Evolutionary conservation across 495 filamentous ascomycete species (phyloP).

Genomic region (Neurospora sp.): DNA sequence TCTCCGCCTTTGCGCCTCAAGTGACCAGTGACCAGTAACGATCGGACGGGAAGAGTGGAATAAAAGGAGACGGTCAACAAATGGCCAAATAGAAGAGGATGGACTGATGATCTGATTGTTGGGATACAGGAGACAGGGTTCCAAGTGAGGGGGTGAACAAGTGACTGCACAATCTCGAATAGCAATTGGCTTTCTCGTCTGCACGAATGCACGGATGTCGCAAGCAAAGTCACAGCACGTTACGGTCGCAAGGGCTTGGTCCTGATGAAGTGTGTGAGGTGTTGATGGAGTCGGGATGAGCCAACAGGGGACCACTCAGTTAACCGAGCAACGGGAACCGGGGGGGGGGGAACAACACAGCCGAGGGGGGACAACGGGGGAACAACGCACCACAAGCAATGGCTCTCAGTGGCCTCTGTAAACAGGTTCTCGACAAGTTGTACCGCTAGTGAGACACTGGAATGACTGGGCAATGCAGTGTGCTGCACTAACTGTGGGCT

Average conservation of each 20-base stretch:
- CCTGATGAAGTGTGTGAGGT: neutral
- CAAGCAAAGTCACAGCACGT: neutral
- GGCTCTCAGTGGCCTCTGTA: neutral
- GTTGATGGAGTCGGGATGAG: slow-evolving; percentile 3
- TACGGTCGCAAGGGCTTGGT: neutral
- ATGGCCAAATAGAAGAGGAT: neutral
- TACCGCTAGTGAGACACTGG: neutral
- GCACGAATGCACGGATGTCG: neutral
- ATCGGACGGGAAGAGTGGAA: neutral
- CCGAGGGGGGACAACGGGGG: neutral
- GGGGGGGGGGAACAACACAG: no score
- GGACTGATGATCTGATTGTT: neutral
- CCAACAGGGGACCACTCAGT: neutral
- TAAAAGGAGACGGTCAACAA: neutral
- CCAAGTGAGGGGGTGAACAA: neutral
- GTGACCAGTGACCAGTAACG: neutral
- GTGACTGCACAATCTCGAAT: neutral
- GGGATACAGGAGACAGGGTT: neutral
- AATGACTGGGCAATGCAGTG: neutral
- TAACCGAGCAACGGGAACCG: neutral
- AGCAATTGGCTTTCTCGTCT: neutral
- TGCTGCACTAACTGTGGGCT: neutral
- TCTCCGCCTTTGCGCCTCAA: neutral
- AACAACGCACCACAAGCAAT: neutral
- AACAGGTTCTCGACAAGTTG: neutral